Percentiles rank a stretch among this genome's conserved stretches.
These are phyloP conservation scores for Geotrichum restrictum DNA, from an alignment of 1,139 yeast genomes.

Conservation along the genomic window DNA sequence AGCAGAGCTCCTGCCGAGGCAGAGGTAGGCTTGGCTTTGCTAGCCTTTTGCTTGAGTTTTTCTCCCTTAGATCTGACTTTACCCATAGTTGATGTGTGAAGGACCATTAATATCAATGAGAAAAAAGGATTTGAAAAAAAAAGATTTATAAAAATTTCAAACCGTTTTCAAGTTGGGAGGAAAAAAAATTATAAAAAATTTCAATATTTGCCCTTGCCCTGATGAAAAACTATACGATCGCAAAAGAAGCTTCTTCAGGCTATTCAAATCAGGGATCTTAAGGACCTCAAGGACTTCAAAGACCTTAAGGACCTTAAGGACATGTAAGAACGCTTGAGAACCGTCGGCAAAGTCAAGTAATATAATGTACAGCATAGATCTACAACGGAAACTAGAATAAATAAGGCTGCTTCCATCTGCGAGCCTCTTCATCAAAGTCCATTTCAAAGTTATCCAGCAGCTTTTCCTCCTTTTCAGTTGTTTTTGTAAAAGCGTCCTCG, in stretches of 20 bases:
- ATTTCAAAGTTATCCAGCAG: conserved; percentile 28
- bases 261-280: neutral
- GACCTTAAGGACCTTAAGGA: too few species aligned
- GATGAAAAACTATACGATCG: neutral
- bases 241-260: neutral
- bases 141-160: neutral
- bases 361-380: neutral
- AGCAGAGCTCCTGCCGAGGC: neutral
- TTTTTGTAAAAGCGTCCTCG: conserved; percentile 25
- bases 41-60: conserved; percentile 3
- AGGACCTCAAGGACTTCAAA: too few species aligned
- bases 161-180: conserved; percentile 6
- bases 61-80: conserved; percentile 9
- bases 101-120: neutral
- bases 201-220: conserved; percentile 12
- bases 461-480: conserved; percentile 27
- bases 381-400: conserved; percentile 3
- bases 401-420: conserved; percentile 23
- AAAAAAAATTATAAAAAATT: conserved; percentile 3
- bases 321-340: too few species aligned
- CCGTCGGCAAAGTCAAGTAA: too few species aligned
- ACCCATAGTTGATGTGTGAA: neutral
- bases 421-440: conserved; percentile 27
- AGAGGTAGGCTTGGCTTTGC: conserved; percentile 9
- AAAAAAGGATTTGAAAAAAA: conserved; percentile 3